Base-by-base conservation (phyloP, 495 filamentous ascomycete species). In the Neurospora discreta region DNA sequence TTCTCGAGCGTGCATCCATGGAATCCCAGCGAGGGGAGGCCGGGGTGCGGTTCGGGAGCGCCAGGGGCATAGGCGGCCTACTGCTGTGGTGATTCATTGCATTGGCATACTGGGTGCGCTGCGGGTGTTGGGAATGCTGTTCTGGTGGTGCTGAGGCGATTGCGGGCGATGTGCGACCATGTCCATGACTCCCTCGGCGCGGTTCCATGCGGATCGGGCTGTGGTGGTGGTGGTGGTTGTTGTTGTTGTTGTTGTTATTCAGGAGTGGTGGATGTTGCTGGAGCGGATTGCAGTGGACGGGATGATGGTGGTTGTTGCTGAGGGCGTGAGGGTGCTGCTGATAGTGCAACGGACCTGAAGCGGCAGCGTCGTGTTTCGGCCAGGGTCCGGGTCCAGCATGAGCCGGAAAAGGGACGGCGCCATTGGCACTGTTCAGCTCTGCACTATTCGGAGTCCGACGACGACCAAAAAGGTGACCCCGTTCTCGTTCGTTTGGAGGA, bases 21-120 rank as follows among this genome's bases (percentile, higher is more conserved):
- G 84, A 83, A 68, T 84, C 83, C 81, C 83, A 85, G 70, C 83
- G 79, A 16, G 83, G 79, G 6, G 83, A 85, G 38, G 41, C 52
- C 52, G 52, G 52, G 52, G 26, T 65, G 26, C 52, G 52, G 52
- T 65, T 65, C 26, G 52, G 52, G 52, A 65, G 52, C 52, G 52
- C 26, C 52, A 65, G 26, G 52, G 52, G 52, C 52, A 65, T 26
- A 65, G 52, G 26, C 52, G 52, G 52, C 52, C 52, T n/a, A n/a
- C n/a, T n/a, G n/a, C n/a, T 65, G 15, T 65, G 26, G 26, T 65
- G 52, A 33, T 65, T 65, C 52, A 65, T 65, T 65, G 26, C 52
- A 60, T 23, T 26, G 52, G 13, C 52, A 65, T 65, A 33, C 52
- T 65, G 52, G 52, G 52, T 33, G 52, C 13, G 26, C 52, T 60